Conservation (phyloP, 805 yeast genomes). For the Yamadazyma endophytica region DNA sequence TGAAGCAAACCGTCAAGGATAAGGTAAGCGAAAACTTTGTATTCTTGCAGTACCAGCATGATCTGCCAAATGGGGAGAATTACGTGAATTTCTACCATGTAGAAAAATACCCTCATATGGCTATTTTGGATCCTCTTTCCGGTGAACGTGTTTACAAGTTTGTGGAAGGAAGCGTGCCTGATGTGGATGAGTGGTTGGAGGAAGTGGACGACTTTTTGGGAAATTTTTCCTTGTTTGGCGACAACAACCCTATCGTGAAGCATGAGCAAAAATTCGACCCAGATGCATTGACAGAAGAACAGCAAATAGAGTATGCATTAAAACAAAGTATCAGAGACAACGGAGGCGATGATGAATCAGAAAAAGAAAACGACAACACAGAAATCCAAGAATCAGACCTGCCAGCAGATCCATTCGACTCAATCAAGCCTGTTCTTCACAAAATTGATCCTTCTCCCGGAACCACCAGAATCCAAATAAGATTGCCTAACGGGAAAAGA, state of each 20-base stretch:
- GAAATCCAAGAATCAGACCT: slow-evolving; percentile 5
- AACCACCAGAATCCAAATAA: slow-evolving; percentile 77
- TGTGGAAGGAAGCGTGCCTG: slow-evolving; percentile 61
- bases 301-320: slow-evolving; percentile 75
- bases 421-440: slow-evolving; percentile 48
- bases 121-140: slow-evolving; percentile 90
- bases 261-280: slow-evolving; percentile 62
- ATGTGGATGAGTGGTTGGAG: slow-evolving; percentile 53
- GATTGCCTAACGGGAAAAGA: slow-evolving; percentile 84
- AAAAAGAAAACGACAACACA: slow-evolving; percentile 9
- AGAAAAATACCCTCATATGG: slow-evolving; percentile 75
- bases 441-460: slow-evolving; percentile 65
- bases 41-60: slow-evolving; percentile 80
- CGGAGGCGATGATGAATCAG: slow-evolving; percentile 25
- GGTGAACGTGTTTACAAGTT: slow-evolving; percentile 84
- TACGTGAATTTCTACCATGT: slow-evolving; percentile 73
- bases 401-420: slow-evolving; percentile 30
- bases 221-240: slow-evolving; percentile 60
- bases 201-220: slow-evolving; percentile 69
- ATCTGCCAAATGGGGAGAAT: slow-evolving; percentile 67
- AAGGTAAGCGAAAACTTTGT: slow-evolving; percentile 65
- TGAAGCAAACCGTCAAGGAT: slow-evolving; percentile 59
- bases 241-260: slow-evolving; percentile 59
- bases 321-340: slow-evolving; percentile 50
- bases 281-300: slow-evolving; percentile 70